Evolutionary conservation across 805 yeast genomes (phyloP).

Genomic region (Cyberlindnera samutprakarnensis): DNA sequence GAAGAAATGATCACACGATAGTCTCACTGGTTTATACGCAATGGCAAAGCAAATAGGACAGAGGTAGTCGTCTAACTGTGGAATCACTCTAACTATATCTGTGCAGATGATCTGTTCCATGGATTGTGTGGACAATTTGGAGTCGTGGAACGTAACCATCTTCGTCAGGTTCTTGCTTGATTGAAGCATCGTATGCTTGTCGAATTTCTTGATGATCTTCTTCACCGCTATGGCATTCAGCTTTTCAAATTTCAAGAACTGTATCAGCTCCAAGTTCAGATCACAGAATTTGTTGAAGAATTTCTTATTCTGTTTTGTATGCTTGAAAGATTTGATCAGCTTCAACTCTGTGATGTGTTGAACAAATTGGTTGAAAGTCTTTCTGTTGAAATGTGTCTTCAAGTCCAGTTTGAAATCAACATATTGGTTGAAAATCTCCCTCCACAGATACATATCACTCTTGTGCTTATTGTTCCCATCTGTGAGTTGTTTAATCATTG

Average conservation of each 20-base stretch:
- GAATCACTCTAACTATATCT: constrained; percentile 48
- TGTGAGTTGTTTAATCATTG: constrained; percentile 23
- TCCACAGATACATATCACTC: constrained; percentile 60
- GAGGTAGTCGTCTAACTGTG: constrained; percentile 68
- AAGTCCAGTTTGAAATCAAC: constrained; percentile 62
- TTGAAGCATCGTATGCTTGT: constrained; percentile 56
- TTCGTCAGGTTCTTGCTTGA: constrained; percentile 40
- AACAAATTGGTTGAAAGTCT: constrained; percentile 38
- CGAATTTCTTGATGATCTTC: constrained; percentile 69
- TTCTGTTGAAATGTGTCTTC: constrained; percentile 37
- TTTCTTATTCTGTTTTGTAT: constrained; percentile 35
- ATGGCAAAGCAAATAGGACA: constrained; percentile 68
- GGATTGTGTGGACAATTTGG: constrained; percentile 17
- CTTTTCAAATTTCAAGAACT: constrained; percentile 51
- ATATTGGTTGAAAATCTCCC: constrained; percentile 57
- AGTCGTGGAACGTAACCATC: constrained; percentile 24
- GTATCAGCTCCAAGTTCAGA: constrained; percentile 47
- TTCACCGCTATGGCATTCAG: constrained; percentile 57
- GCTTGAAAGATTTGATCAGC: constrained; percentile 29
- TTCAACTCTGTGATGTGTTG: constrained; percentile 32
- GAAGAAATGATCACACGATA: constrained; percentile 59
- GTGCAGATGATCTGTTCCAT: constrained; percentile 39
- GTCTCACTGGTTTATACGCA: constrained; percentile 64
- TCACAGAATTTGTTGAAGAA: constrained; percentile 44
- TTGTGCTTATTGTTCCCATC: constrained; percentile 24